These are phyloP conservation scores for Castanea crenata DNA, from an alignment of 306 rosid genomes.

Conservation along the genomic window DNA sequence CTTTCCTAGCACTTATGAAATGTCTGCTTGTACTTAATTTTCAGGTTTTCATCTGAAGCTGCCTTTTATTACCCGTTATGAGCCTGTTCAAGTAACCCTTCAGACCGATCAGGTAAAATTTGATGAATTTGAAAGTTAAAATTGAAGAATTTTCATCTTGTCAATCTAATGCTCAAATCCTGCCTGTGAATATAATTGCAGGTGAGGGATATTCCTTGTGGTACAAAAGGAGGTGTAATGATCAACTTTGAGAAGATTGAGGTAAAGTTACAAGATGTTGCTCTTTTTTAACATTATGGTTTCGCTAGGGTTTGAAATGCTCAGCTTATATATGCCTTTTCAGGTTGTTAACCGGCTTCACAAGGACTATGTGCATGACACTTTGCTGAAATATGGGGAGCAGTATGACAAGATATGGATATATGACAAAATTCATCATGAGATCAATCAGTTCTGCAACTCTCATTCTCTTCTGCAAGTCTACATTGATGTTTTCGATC, in stretches of 20 bases:
- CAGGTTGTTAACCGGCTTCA: slow-evolving; percentile 87
- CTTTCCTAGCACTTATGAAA: not conserved
- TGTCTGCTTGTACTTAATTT: slow-evolving; percentile 8
- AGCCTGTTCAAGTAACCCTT: slow-evolving; percentile 89
- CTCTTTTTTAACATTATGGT: not conserved
- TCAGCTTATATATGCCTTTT: slow-evolving; percentile 1
- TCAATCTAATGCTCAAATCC: not conserved
- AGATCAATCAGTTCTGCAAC: slow-evolving; percentile 91
- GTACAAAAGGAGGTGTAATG: slow-evolving; percentile 96
- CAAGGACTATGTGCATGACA: slow-evolving; percentile 75
- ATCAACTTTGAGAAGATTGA: slow-evolving; percentile 85
- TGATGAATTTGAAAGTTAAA: not conserved
- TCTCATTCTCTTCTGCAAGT: slow-evolving; percentile 86
- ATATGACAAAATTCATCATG: slow-evolving; percentile 92
- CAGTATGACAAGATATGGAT: slow-evolving; percentile 91
- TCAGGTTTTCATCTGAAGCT: slow-evolving; percentile 87
- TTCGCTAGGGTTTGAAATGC: slow-evolving; percentile 2
- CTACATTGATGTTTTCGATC: slow-evolving; percentile 91
- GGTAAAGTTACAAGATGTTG: slow-evolving; percentile 35
- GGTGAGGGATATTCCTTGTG: slow-evolving; percentile 95
- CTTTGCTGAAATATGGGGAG: slow-evolving; percentile 79
- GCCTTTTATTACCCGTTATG: slow-evolving; percentile 79
- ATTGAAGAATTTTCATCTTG: slow-evolving; percentile 7
- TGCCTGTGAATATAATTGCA: slow-evolving; percentile 23
- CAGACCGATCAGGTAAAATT: slow-evolving; percentile 71